phyloP scores from a whole-genome alignment of 2,329 filamentous ascomycete genomes.

The Penicillium digitatum region DNA sequence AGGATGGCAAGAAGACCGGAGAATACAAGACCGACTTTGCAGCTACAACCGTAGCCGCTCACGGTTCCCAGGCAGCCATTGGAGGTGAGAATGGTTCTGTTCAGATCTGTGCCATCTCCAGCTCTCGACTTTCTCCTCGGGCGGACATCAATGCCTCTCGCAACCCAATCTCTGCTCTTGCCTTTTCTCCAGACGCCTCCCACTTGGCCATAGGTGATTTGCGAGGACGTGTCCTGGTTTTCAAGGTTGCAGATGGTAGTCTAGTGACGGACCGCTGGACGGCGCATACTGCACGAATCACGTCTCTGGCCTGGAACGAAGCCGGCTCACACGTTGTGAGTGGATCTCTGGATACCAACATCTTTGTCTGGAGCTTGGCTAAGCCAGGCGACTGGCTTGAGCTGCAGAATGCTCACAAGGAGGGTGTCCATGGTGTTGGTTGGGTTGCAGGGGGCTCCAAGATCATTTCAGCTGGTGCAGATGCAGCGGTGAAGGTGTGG shows the following conservation, averaged over 20 bases:
- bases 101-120: constrained; percentile 65
- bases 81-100: constrained; percentile 71
- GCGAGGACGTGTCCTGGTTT: constrained; percentile 83
- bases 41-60: constrained; percentile 68
- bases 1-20: constrained; percentile 57
- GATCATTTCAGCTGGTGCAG: constrained; percentile 75
- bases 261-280: constrained; percentile 77
- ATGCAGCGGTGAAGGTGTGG: constrained; percentile 92
- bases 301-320: constrained; percentile 70
- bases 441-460: constrained; percentile 67
- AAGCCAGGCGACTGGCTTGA: constrained; percentile 83
- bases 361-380: constrained; percentile 83
- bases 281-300: constrained; percentile 66
- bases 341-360: constrained; percentile 82
- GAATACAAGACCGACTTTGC: constrained; percentile 59
- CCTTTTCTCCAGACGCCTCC: constrained; percentile 75
- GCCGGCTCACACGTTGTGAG: constrained; percentile 74
- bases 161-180: constrained; percentile 69
- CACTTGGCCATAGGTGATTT: constrained; percentile 78
- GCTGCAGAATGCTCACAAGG: constrained; percentile 86
- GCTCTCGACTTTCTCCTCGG: constrained; percentile 51
- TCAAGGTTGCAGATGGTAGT: constrained; percentile 62
- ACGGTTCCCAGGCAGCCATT: constrained; percentile 65
- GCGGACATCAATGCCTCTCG: constrained; percentile 65
- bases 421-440: constrained; percentile 81